Conservation (phyloP, 495 filamentous ascomycete species). For the Cercophora samala region DNA sequence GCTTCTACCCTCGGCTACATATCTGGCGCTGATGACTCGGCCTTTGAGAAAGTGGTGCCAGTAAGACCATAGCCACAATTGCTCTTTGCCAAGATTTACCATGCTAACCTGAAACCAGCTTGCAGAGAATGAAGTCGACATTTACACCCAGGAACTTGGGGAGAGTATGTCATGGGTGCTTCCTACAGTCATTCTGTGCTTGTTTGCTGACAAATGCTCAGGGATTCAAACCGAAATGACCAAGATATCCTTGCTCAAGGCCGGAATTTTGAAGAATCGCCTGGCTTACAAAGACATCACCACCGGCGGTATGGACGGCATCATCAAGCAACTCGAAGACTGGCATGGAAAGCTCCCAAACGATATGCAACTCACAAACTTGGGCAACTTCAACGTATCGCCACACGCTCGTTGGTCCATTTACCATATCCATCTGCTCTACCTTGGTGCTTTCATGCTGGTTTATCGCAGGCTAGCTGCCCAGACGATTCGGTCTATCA, state of each 20-base stretch:
- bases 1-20: slow-evolving; percentile 34
- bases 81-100: neutral
- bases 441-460: slow-evolving; percentile 35
- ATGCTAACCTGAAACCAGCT: slow-evolving; percentile 15
- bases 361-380: slow-evolving; percentile 19
- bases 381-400: slow-evolving; percentile 15
- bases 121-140: slow-evolving; percentile 21
- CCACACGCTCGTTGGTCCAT: slow-evolving; percentile 27
- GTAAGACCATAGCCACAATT: slow-evolving; percentile 3
- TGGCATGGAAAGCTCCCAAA: slow-evolving; percentile 29
- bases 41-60: slow-evolving; percentile 25
- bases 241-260: slow-evolving; percentile 32
- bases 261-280: slow-evolving; percentile 30
- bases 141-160: slow-evolving; percentile 16
- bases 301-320: slow-evolving; percentile 18
- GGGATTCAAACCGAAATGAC: slow-evolving; percentile 35
- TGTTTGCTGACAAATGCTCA: slow-evolving; percentile 3
- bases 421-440: slow-evolving; percentile 34
- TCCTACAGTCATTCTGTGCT: no score
- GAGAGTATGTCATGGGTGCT: slow-evolving; percentile 19
- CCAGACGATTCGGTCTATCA: slow-evolving; percentile 18
- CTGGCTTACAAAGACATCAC: slow-evolving; percentile 29
- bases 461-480: slow-evolving; percentile 33
- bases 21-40: slow-evolving; percentile 23
- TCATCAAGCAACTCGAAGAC: slow-evolving; percentile 22